Percentiles rank a stretch among this genome's conserved stretches.
Conservation (phyloP, 2,329 filamentous ascomycete genomes). For the Fusarium albosuccineum region DNA sequence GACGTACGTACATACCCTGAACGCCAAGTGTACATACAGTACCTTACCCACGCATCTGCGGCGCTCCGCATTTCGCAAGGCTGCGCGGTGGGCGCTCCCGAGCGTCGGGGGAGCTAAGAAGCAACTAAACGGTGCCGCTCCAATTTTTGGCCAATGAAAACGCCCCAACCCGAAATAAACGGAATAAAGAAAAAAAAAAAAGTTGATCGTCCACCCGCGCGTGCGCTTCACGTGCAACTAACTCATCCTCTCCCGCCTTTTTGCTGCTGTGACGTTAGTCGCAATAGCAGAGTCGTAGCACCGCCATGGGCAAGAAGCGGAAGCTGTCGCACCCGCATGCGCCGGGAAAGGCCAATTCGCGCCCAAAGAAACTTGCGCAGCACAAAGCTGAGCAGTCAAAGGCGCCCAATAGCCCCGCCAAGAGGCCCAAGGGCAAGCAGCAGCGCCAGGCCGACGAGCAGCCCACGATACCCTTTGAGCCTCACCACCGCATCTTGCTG, state of each 20-base stretch:
- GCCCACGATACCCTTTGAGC: constrained; percentile 75
- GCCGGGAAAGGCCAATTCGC: constrained; percentile 20
- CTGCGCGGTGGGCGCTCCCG: constrained; percentile 43
- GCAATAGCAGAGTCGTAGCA: constrained; percentile 11
- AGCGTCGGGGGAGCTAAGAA: constrained; percentile 43
- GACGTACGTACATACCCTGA: constrained; percentile 1
- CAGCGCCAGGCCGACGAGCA: constrained; percentile 44
- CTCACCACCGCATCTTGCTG: constrained; percentile 77
- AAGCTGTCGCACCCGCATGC: constrained; percentile 53
- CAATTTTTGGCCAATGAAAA: constrained; percentile 36
- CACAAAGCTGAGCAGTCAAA: constrained; percentile 38
- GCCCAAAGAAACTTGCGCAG: constrained; percentile 38
- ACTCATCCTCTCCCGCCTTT: constrained; percentile 6
- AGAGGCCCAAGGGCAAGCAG: constrained; percentile 44
- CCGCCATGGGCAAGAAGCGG: constrained; percentile 57
- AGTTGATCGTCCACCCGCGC: constrained; percentile 16
- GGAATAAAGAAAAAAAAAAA: constrained; percentile 21
- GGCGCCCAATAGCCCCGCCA: constrained; percentile 34
- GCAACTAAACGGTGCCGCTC: constrained; percentile 35
- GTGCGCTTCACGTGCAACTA: constrained; percentile 22
- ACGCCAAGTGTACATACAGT: background rate
- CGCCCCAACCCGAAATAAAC: constrained; percentile 13
- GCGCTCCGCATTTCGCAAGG: constrained; percentile 41
- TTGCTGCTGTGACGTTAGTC: constrained; percentile 19
- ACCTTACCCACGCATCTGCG: constrained; percentile 3